Base-by-base conservation (phyloP, 148 eudicot genomes). In the Heliamphora exappendiculata region DNA sequence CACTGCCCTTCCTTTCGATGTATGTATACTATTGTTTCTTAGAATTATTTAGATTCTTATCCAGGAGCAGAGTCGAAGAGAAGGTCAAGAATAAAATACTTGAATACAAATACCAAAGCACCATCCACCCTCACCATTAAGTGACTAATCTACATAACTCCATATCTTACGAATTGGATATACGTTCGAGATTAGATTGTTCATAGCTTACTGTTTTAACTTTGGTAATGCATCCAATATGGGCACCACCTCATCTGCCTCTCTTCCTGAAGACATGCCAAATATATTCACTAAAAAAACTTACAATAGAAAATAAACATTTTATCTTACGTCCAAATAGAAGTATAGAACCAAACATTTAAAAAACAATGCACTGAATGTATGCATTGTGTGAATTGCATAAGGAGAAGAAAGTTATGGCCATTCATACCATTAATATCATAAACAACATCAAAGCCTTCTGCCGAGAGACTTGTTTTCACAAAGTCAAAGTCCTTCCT, bases 191-290 rank as follows among this genome's bases (percentile, higher is more conserved):
- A 44, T 75, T 63, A 47, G 39, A 36, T 2, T 4, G 13, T 75
- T 75, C 42, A 24, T 36, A 66, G 55, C 96, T 88, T 90, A 94
- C 98, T 94, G 98, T 83, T 94, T 93, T n/a, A 94, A 88, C 31
- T 94, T 92, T 41, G 98, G 98, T 37, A 94, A 85, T 64, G 98
- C 97, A 11, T 94, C 97, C 81, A 94, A 75, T 79, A 94, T 94
- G 1, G 98, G 98, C 72, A 81, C 92, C 31, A 94, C 97, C 82
- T 94, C 98, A 73, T 74, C 89, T n/a, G 98, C 98, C 84, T 92
- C 98, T 80, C 98, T 88, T 37, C 98, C 98, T 94, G 88, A 77
- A 41, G 76, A 81, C 33, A 76, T 24, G 20, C 12, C 49, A 58
- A 67, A 58, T 37, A 70, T 31, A 37, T 54, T 51, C 42, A 67